These are phyloP conservation scores for Teunomyces funiuensis DNA, from an alignment of 805 yeast species.

Conservation along the genomic window DNA sequence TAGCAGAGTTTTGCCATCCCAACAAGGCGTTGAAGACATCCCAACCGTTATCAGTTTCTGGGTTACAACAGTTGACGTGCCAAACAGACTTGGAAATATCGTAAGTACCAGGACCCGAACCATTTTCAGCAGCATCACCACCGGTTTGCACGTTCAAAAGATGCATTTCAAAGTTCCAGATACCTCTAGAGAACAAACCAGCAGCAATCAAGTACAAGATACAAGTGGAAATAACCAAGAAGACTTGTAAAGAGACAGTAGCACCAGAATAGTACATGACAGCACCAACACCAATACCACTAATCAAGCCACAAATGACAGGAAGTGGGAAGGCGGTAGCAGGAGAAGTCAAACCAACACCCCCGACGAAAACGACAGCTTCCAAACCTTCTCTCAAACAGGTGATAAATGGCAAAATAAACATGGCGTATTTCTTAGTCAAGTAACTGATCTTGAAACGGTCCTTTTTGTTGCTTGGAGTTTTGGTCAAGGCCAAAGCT, in stretches of 20 bases:
- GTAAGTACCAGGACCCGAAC: constrained; percentile 28
- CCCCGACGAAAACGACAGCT: constrained; percentile 94
- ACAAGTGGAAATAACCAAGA: constrained; percentile 26
- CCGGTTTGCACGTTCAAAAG: constrained; percentile 18
- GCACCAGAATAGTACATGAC: constrained; percentile 25
- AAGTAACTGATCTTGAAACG: constrained; percentile 49
- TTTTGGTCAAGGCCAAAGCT: constrained; percentile 22
- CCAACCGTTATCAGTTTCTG: constrained; percentile 25
- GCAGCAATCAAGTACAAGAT: constrained; percentile 25
- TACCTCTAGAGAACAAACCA: constrained; percentile 25
- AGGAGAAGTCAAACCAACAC: constrained; percentile 69
- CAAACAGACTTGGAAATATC: constrained; percentile 22
- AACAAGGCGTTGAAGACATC: constrained; percentile 26
- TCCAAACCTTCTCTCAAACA: constrained; percentile 95
- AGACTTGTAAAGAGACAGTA: constrained; percentile 21
- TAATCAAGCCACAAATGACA: constrained; percentile 22
- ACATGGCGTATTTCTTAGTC: constrained; percentile 80
- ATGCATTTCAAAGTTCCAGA: constrained; percentile 23
- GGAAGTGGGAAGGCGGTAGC: constrained; percentile 27
- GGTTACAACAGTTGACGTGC: constrained; percentile 31
- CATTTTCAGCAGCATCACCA: constrained; percentile 26
- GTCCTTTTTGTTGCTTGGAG: constrained; percentile 14
- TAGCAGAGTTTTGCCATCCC: constrained; percentile 30
- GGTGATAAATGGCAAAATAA: constrained; percentile 85
- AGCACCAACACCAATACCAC: constrained; percentile 21